Conservation (phyloP, 2,329 filamentous ascomycete species). For the Capronia coronata region DNA sequence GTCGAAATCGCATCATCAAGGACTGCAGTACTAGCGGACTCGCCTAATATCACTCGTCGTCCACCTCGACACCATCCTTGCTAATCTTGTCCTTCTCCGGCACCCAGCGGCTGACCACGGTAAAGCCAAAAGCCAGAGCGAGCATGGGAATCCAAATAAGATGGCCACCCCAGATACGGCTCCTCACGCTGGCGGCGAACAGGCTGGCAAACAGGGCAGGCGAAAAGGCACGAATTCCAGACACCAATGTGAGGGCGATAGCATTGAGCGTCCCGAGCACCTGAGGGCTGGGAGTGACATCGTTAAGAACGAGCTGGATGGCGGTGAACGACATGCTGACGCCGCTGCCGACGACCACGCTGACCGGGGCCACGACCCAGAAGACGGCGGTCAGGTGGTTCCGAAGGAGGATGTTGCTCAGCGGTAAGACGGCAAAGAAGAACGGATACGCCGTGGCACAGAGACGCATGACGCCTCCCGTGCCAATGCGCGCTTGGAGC, state of each 20-base stretch:
- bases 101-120: slow-evolving; percentile 27
- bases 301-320: slow-evolving; percentile 67
- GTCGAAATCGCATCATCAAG: too few species aligned
- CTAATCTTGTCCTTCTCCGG: slow-evolving; percentile 8
- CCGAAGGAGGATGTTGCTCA: slow-evolving; percentile 53
- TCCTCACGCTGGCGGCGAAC: slow-evolving; percentile 60
- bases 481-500: slow-evolving; percentile 60
- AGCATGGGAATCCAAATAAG: slow-evolving; percentile 58
- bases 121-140: slow-evolving; percentile 33
- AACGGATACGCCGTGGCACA: slow-evolving; percentile 57
- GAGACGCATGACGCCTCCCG: slow-evolving; percentile 55
- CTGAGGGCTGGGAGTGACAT: slow-evolving; percentile 59
- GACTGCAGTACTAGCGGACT: background rate
- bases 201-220: slow-evolving; percentile 62
- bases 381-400: slow-evolving; percentile 45
- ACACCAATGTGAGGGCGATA: slow-evolving; percentile 55
- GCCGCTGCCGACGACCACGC: slow-evolving; percentile 52
- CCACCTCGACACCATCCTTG: background rate
- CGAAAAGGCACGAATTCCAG: slow-evolving; percentile 57
- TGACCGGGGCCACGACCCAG: slow-evolving; percentile 48
- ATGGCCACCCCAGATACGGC: slow-evolving; percentile 58
- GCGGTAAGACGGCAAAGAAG: slow-evolving; percentile 52
- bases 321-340: slow-evolving; percentile 63
- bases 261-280: slow-evolving; percentile 67
- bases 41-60: background rate